These are phyloP conservation scores for Claviceps quebecensis DNA, from an alignment of 2,329 filamentous ascomycete species.

Conservation along the genomic window DNA sequence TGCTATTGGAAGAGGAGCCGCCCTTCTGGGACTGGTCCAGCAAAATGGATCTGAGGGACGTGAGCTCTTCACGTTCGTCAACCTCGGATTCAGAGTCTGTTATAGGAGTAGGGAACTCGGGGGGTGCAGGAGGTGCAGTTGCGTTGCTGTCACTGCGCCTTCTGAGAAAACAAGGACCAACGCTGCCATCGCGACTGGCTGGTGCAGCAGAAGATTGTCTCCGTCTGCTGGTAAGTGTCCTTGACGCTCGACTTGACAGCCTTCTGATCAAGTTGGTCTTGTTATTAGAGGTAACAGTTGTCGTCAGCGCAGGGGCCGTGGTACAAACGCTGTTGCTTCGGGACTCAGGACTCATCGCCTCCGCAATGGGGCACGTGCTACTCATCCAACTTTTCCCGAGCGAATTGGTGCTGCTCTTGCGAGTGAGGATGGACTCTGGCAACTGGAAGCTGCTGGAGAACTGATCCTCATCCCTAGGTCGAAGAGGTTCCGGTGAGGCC, in stretches of 20 bases:
- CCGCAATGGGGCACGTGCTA: conserved; percentile 42
- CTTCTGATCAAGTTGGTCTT: conserved; percentile 58
- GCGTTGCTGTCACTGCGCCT: conserved; percentile 82
- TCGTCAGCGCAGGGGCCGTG: neutral
- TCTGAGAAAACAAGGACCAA: conserved; percentile 77
- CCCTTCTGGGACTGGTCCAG: conserved; percentile 29
- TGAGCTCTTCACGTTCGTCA: conserved; percentile 33
- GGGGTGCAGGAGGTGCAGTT: conserved; percentile 44
- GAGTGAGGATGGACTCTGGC: conserved; percentile 55
- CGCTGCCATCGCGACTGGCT: conserved; percentile 71
- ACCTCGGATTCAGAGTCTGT: conserved; percentile 46
- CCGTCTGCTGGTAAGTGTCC: conserved; percentile 49
- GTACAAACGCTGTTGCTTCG: conserved; percentile 9
- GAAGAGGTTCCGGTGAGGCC: conserved; percentile 50
- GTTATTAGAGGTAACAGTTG: conserved; percentile 4
- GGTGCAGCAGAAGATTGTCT: conserved; percentile 66
- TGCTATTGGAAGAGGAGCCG: conserved; percentile 33
- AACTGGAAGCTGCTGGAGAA: conserved; percentile 48
- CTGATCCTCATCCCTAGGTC: conserved; percentile 39
- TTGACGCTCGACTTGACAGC: conserved; percentile 67
- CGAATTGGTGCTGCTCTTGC: conserved; percentile 45
- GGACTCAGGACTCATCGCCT: conserved; percentile 17
- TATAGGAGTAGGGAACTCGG: conserved; percentile 25
- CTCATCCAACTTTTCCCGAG: conserved; percentile 46
- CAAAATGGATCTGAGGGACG: conserved; percentile 22